These are phyloP conservation scores for Geotrichum ghanense DNA, from an alignment of 805 yeast species.

Conservation along the genomic window DNA sequence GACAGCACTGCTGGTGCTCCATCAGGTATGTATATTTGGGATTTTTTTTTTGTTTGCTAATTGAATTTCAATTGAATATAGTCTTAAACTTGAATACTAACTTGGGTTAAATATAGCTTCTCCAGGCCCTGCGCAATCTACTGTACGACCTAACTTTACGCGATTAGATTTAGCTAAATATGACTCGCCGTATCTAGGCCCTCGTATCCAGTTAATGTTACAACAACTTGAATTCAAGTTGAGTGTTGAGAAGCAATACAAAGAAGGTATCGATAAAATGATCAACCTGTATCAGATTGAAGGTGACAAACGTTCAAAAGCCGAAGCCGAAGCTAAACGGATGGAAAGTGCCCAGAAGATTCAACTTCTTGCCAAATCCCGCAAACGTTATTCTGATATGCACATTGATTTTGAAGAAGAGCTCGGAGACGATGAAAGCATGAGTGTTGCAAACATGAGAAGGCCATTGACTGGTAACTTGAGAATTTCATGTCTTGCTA, in stretches of 20 bases:
- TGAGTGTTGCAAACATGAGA: constrained; percentile 60
- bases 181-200: constrained; percentile 91
- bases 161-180: constrained; percentile 67
- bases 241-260: constrained; percentile 88
- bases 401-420: constrained; percentile 54
- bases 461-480: constrained; percentile 77
- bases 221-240: constrained; percentile 90
- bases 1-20: not conserved
- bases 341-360: constrained; percentile 78
- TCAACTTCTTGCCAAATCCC: constrained; percentile 67
- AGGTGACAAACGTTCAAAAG: constrained; percentile 76
- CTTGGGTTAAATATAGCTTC: too few species aligned
- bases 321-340: constrained; percentile 82
- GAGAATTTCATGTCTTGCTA: constrained; percentile 58
- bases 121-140: constrained; percentile 2
- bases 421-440: constrained; percentile 48
- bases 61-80: too few species aligned
- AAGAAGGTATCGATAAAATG: constrained; percentile 84
- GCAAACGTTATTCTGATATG: constrained; percentile 83
- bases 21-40: not conserved
- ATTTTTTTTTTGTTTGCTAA: not conserved
- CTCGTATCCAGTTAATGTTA: constrained; percentile 87
- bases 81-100: too few species aligned
- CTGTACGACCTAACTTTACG: constrained; percentile 19
- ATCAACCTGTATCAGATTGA: constrained; percentile 77